Base-by-base conservation (phyloP, 179 eudicot genomes). In the Silene coronaria region DNA sequence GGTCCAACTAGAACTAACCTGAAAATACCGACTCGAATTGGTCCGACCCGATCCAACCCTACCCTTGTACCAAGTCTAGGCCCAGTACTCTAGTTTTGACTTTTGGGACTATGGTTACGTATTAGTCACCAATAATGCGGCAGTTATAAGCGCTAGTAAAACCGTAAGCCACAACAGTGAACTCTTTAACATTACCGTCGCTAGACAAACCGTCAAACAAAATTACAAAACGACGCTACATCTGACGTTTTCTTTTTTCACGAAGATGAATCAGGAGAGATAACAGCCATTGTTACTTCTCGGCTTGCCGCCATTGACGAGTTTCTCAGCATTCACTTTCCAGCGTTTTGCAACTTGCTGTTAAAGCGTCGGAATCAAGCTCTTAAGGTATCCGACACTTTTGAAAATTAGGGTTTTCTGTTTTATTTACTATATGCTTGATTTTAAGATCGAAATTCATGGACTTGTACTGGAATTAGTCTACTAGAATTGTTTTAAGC, bases 321-420 rank as follows among this genome's bases (percentile, higher is more conserved):
- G 38, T 45, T 42, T 45, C 26, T 17, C 57, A 19, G 72, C 57
- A 4, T 12, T 3, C 17, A 22, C 13, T 38, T 45, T 36, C 70
- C 24, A 7, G 53, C 28, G 32, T 12, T 27, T 62, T 26, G 28
- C 67, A 9, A 24, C 11, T 38, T 36, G 11, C 16, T 38, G 5
- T 11, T 6, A 28, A 71, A 71, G 46, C 63, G 74, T 17, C 63
- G 13, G 0, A 51, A 48, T 14, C 14, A 24, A 68, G 28, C 5
- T 22, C 5, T 12, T 3, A 6, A 68, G 28, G 72, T 68, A 38
- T 36, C 51, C 36, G 71, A 34, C 71, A 21, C 72, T 68, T 42
- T 68, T 21, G 12, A 70, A 70, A 26, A 22, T 71, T 71, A 51
- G 63, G 61, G 62, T 53, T 51, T 45, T 23, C 36, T 71, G 17